Evolutionary conservation across 352 stramenopile genomes (phyloP), one percentile per base, ranked within the genome.

Genomic region (Globisporangium radiosum): DNA sequence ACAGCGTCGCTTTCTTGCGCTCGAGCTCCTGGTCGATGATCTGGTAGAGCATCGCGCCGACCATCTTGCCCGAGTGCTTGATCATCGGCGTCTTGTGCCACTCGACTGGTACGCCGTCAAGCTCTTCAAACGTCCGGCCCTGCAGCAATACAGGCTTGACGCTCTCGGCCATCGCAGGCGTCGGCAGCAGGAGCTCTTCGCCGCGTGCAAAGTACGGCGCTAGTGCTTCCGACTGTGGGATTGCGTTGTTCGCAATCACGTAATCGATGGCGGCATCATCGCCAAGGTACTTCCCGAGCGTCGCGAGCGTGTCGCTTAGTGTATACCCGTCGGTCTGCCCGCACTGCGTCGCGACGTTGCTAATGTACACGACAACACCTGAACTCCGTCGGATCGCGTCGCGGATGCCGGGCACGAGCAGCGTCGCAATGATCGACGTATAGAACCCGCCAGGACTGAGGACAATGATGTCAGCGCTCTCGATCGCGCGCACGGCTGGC

Each of bases 41-140:
- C 33, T 76, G 81, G 52, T 94, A 94, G 52, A 94, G 74, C 71
- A 94, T 94, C 7, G 72, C 75, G 38, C 81, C 71, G 25, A 94
- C 81, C 52, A 84, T 82, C 56, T 79, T 75, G 15, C 82, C 85
- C 54, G 76, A 85, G 67, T 94, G 85, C 56, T 92, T 91, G 66
- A 94, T 88, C 85, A 94, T 94, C 4, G 72, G 75, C 37, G 79
- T 65, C 56, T 94, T 94, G 52, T 92, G 76, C 85, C 85, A 94
- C 54, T 94, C 82, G 25, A 25, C 25, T 25, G 25, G 2, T 25
- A 25, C 25, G 11, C 69, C 71, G 47, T 70, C 65, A 3, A 87
- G 54, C 60, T 94, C 82, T 69, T 90, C 74, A 54, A 92, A 92
- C 0, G 81, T 92, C 59, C 89, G 78, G 2, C 85, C 81, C 52